These are phyloP conservation scores for Populus alba DNA, from an alignment of 345 rosid genomes.

Conservation along the genomic window DNA sequence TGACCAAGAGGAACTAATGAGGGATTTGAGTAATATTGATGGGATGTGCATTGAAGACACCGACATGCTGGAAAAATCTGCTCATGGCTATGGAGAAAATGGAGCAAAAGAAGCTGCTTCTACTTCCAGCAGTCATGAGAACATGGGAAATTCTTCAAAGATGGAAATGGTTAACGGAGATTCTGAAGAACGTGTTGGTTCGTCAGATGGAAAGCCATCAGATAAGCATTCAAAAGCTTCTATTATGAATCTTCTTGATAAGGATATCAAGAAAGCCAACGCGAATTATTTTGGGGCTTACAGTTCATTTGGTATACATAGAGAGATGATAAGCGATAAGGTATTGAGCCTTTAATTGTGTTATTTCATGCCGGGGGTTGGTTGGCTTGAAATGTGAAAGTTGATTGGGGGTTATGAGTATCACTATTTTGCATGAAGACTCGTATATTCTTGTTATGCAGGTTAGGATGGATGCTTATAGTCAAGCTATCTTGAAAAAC, in stretches of 20 bases:
- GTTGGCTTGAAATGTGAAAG: neutral
- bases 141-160: too few relatives aligned
- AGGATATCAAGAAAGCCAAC: constrained; percentile 57
- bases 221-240: constrained; percentile 30
- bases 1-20: constrained; percentile 48
- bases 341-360: constrained; percentile 33
- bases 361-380: neutral
- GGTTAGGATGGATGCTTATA: constrained; percentile 83
- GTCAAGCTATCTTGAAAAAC: constrained; percentile 78
- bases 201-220: constrained; percentile 14
- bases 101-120: constrained; percentile 31
- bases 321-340: constrained; percentile 91
- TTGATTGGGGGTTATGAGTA: neutral
- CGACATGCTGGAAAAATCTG: constrained; percentile 25
- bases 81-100: constrained; percentile 15
- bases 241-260: constrained; percentile 37
- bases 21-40: constrained; percentile 48
- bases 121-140: constrained; percentile 25
- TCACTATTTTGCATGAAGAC: neutral
- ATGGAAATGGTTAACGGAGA: too few relatives aligned
- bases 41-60: constrained; percentile 38
- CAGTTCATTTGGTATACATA: constrained; percentile 83
- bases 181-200: constrained; percentile 8
- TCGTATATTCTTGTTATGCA: constrained; percentile 23
- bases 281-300: constrained; percentile 85